These are phyloP conservation scores for Biscutella laevigata DNA, from an alignment of 441 rosid species.

Conservation along the genomic window DNA sequence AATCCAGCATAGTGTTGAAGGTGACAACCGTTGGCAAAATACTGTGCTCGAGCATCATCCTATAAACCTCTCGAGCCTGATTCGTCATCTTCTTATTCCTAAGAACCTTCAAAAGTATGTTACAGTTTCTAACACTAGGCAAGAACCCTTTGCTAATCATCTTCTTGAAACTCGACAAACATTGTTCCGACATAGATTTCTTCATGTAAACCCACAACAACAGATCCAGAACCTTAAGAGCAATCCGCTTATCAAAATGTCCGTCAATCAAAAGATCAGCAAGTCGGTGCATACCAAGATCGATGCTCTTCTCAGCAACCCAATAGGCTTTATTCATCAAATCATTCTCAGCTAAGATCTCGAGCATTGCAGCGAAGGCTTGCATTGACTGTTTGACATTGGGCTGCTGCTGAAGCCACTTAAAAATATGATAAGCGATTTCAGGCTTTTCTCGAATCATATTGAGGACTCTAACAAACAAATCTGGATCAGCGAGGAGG, in stretches of 20 bases:
- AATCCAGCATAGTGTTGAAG: constrained; percentile 48
- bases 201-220: constrained; percentile 45
- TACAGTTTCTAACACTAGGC: constrained; percentile 54
- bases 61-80: constrained; percentile 34
- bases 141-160: constrained; percentile 46
- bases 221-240: constrained; percentile 42
- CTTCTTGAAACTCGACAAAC: constrained; percentile 43
- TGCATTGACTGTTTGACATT: constrained; percentile 33
- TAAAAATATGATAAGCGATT: constrained; percentile 44
- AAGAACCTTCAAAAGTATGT: constrained; percentile 52
- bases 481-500: constrained; percentile 37
- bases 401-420: constrained; percentile 48
- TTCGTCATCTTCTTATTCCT: constrained; percentile 31
- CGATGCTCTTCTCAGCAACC: constrained; percentile 44
- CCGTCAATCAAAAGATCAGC: constrained; percentile 43
- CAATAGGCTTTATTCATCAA: constrained; percentile 41
- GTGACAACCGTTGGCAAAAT: constrained; percentile 45
- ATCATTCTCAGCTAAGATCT: constrained; percentile 44
- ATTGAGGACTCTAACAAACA: constrained; percentile 42
- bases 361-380: constrained; percentile 41
- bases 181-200: constrained; percentile 43
- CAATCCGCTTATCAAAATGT: constrained; percentile 22
- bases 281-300: constrained; percentile 37
- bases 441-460: constrained; percentile 43
- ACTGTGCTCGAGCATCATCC: constrained; percentile 44